A percentile compares a stretch with the other conserved stretches of the same genome.
Conservation (phyloP, 2,329 filamentous ascomycete genomes). For the Scopulariopsis brevicaulis region DNA sequence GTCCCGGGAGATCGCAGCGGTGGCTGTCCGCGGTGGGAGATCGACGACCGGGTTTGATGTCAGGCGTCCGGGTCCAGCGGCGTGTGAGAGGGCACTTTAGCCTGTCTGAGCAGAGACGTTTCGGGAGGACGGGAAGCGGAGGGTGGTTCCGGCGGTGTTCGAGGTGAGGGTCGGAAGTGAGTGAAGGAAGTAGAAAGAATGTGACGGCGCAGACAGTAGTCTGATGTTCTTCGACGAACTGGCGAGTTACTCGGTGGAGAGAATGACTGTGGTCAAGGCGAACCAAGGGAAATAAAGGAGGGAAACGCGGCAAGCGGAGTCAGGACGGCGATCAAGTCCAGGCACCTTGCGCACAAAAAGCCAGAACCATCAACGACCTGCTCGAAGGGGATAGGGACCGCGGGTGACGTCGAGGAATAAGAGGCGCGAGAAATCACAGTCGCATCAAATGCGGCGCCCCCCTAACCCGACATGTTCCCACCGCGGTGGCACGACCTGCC, state of each 20-base stretch:
- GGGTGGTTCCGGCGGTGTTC: not conserved
- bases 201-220: not conserved
- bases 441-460: not conserved
- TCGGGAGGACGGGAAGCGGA: not conserved
- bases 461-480: not conserved
- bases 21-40: not conserved
- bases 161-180: not conserved
- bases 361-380: not conserved
- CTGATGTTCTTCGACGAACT: not conserved
- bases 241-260: not conserved
- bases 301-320: not conserved
- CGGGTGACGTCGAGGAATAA: not conserved
- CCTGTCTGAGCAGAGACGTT: not conserved
- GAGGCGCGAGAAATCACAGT: not conserved
- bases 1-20: not conserved
- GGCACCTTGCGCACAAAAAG: not conserved
- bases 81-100: not conserved
- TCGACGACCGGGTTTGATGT: not conserved
- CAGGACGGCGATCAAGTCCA: not conserved
- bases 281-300: not conserved
- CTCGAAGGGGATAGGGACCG: not conserved
- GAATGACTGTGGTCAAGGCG: not conserved
- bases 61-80: not conserved
- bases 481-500: not conserved
- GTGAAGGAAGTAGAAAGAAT: not conserved